A percentile compares a stretch with the other conserved stretches of the same genome.
Evolutionary conservation across 352 stramenopile species (phyloP).

Genomic region (Vaucheria bursata): DNA sequence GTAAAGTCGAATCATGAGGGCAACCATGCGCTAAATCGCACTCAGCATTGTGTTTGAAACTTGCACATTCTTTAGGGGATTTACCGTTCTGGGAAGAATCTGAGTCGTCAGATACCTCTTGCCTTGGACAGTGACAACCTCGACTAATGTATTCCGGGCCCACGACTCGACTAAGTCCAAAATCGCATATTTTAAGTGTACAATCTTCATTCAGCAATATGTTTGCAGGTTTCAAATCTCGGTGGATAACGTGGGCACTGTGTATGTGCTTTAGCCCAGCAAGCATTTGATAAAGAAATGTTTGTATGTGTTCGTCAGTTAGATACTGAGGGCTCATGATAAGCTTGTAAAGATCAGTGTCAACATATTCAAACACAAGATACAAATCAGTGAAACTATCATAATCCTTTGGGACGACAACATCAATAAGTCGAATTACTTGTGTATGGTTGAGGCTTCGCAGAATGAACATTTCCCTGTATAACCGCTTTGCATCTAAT

Average conservation of each 20-base stretch:
- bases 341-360: slow-evolving; percentile 78
- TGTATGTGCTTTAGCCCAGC: slow-evolving; percentile 79
- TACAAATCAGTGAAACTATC: slow-evolving; percentile 52
- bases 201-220: slow-evolving; percentile 89
- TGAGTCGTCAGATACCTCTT: neutral
- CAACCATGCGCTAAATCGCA: neutral
- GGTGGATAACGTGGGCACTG: slow-evolving; percentile 78
- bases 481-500: slow-evolving; percentile 48
- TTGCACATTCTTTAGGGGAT: no score
- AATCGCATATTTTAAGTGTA: slow-evolving; percentile 80
- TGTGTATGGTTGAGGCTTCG: slow-evolving; percentile 50
- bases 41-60: neutral
- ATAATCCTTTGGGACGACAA: slow-evolving; percentile 55
- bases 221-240: slow-evolving; percentile 72
- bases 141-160: slow-evolving; percentile 13
- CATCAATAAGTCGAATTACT: slow-evolving; percentile 67
- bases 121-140: slow-evolving; percentile 1
- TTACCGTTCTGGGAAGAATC: no score
- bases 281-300: slow-evolving; percentile 68
- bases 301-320: slow-evolving; percentile 46
- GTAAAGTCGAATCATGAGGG: neutral
- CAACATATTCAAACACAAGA: slow-evolving; percentile 59
- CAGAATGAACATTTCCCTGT: slow-evolving; percentile 70
- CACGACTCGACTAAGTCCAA: slow-evolving; percentile 64
- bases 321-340: slow-evolving; percentile 72